Percentiles rank a stretch among this genome's conserved stretches.
Evolutionary conservation across 116 monocot genomes (phyloP).

Genomic region (Phalaenopsis hybrid): DNA sequence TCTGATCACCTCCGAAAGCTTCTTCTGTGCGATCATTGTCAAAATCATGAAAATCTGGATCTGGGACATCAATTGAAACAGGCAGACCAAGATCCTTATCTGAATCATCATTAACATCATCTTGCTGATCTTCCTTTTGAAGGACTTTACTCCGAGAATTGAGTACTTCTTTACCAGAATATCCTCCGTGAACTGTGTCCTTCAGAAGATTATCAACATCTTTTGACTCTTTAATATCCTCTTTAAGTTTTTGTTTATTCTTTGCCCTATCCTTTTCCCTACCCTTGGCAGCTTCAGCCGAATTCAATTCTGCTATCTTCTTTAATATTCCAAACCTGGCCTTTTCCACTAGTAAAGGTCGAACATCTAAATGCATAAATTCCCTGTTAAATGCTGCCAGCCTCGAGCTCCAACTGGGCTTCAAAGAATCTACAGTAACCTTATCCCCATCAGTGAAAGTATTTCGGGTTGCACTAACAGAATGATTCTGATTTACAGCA

Average conservation of each 20-base stretch:
- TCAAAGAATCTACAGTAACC: slow-evolving; percentile 16
- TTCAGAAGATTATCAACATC: slow-evolving; percentile 5
- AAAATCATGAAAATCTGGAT: slow-evolving; percentile 94
- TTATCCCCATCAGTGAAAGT: slow-evolving; percentile 15
- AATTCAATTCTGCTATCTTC: slow-evolving; percentile 34
- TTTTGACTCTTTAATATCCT: slow-evolving; percentile 11
- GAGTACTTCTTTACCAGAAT: background rate
- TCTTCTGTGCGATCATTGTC: slow-evolving; percentile 66
- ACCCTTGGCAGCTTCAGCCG: slow-evolving; percentile 16
- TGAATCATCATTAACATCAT: slow-evolving; percentile 16
- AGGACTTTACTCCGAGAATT: background rate
- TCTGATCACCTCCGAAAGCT: slow-evolving; percentile 61
- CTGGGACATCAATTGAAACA: slow-evolving; percentile 70
- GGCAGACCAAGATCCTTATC: slow-evolving; percentile 19
- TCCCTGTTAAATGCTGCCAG: slow-evolving; percentile 18
- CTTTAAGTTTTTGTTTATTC: slow-evolving; percentile 27
- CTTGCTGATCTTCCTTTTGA: slow-evolving; percentile 13
- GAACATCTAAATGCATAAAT: slow-evolving; percentile 21
- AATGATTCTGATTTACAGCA: slow-evolving; percentile 5
- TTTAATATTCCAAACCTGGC: slow-evolving; percentile 24
- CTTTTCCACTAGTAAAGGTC: slow-evolving; percentile 40
- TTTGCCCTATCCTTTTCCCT: slow-evolving; percentile 27
- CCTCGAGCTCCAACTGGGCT: slow-evolving; percentile 11
- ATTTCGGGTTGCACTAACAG: background rate
- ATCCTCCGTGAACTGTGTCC: background rate